Percentiles rank a stretch among this genome's conserved stretches.
Conservation (phyloP, 208 protist species). For the Trypanosoma avium region DNA sequence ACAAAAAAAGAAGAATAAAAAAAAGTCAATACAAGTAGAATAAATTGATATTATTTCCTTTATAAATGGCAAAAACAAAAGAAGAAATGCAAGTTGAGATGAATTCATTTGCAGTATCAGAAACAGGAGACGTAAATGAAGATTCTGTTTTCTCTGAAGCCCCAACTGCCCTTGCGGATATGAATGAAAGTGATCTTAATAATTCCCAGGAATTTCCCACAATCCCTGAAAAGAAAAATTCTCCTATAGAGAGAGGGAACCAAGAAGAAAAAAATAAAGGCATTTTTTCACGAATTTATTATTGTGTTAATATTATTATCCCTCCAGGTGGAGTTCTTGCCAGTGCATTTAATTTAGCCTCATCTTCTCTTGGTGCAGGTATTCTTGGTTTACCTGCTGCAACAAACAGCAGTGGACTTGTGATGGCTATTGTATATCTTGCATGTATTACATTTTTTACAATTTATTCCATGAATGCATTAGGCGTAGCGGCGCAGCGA, state of each 20-base stretch:
- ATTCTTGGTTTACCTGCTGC: slow-evolving; percentile 45
- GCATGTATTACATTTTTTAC: slow-evolving; percentile 37
- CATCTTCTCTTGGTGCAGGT: slow-evolving; percentile 58
- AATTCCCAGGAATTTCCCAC: too few species aligned
- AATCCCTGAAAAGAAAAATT: not conserved
- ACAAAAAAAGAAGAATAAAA: too few species aligned
- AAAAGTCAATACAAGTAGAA: too few species aligned
- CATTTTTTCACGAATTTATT: not conserved
- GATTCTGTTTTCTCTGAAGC: too few species aligned
- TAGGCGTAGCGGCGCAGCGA: slow-evolving; percentile 32
- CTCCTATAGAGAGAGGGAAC: not conserved
- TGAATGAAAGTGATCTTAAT: too few species aligned
- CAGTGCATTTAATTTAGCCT: slow-evolving; percentile 54
- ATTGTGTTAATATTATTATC: slow-evolving; percentile 35
- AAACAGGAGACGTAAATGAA: too few species aligned
- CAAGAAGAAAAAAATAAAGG: not conserved
- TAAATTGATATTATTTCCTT: too few species aligned
- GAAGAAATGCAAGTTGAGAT: too few species aligned
- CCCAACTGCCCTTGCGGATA: too few species aligned
- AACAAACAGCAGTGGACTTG: slow-evolving; percentile 38
- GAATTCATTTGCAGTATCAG: too few species aligned
- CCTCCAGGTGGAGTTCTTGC: slow-evolving; percentile 48
- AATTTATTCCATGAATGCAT: slow-evolving; percentile 38
- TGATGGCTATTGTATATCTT: slow-evolving; percentile 37
- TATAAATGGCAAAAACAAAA: too few species aligned